A percentile compares a stretch with the other conserved stretches of the same genome.
These are phyloP conservation scores for Echinochloa phyllopogon DNA, from an alignment of 176 grass and related monocot genomes.

Conservation along the genomic window DNA sequence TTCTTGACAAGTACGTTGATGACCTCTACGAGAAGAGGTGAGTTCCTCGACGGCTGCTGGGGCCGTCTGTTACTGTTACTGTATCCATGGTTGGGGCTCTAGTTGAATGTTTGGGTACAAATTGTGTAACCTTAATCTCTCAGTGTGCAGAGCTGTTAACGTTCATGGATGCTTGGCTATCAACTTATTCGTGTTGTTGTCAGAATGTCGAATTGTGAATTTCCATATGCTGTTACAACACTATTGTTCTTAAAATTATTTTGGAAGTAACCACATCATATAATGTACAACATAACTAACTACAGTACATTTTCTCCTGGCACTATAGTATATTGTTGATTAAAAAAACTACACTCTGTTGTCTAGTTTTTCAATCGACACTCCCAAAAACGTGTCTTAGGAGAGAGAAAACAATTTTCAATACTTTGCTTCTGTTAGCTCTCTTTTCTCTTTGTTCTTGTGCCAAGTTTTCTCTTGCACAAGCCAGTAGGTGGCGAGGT, in stretches of 20 bases:
- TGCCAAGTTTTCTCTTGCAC: neutral
- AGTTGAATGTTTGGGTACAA: conserved; percentile 8
- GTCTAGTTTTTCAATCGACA: neutral
- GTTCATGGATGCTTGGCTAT: neutral
- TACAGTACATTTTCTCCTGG: neutral
- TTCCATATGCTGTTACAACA: neutral
- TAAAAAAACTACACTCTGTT: neutral
- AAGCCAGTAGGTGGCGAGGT: neutral
- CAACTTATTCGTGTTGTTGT: conserved; percentile 2
- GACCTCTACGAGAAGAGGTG: conserved; percentile 82
- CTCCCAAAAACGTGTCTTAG: neutral
- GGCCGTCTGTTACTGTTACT: neutral
- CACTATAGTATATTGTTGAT: neutral
- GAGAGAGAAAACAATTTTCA: neutral
- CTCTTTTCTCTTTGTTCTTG: neutral
- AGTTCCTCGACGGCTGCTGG: neutral
- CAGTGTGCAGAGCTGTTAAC: neutral
- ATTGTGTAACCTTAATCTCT: neutral
- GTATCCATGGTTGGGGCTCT: neutral
- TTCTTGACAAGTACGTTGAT: conserved; percentile 66
- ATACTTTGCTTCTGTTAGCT: neutral
- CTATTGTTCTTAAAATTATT: neutral
- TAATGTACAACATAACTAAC: neutral
- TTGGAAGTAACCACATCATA: neutral
- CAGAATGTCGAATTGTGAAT: neutral